phyloP scores from a whole-genome alignment of 78 protist species.

The Speleostelium caveatum region DNA sequence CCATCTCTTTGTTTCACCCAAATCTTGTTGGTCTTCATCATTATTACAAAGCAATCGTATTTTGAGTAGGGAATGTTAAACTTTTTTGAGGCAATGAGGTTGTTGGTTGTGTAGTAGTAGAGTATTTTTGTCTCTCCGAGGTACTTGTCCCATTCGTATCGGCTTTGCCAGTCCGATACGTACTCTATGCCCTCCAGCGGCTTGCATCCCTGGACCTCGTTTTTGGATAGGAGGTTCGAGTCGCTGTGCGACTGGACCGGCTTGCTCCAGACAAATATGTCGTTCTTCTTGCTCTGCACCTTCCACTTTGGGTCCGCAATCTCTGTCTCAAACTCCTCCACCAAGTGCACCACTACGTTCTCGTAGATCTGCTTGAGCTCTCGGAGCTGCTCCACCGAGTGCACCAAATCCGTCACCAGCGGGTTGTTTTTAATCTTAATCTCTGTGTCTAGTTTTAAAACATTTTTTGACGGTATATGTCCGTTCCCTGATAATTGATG shows the following conservation, averaged over 20 bases:
- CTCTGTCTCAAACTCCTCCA: slow-evolving; percentile 14
- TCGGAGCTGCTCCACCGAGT: neutral
- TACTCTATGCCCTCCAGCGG: slow-evolving; percentile 10
- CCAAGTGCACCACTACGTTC: neutral
- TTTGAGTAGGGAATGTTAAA: slow-evolving; percentile 15
- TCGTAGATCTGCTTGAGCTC: neutral
- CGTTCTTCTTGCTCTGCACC: neutral
- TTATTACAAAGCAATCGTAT: slow-evolving; percentile 26
- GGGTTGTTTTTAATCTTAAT: no score
- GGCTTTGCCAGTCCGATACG: slow-evolving; percentile 11
- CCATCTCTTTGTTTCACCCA: slow-evolving; percentile 24
- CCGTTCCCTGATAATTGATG: no score
- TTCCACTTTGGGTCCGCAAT: slow-evolving; percentile 20
- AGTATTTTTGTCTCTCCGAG: slow-evolving; percentile 5
- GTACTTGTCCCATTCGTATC: slow-evolving; percentile 35
- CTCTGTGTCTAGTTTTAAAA: no score
- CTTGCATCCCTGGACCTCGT: neutral
- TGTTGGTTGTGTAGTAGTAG: slow-evolving; percentile 18
- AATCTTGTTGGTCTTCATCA: slow-evolving; percentile 27
- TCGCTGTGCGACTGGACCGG: neutral
- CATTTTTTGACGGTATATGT: no score
- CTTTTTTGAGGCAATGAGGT: neutral
- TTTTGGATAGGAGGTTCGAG: neutral
- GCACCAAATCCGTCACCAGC: no score
- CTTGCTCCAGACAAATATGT: slow-evolving; percentile 12